Base-by-base conservation (phyloP, 768 basidiomycete genomes). In the Suillus sp. region DNA sequence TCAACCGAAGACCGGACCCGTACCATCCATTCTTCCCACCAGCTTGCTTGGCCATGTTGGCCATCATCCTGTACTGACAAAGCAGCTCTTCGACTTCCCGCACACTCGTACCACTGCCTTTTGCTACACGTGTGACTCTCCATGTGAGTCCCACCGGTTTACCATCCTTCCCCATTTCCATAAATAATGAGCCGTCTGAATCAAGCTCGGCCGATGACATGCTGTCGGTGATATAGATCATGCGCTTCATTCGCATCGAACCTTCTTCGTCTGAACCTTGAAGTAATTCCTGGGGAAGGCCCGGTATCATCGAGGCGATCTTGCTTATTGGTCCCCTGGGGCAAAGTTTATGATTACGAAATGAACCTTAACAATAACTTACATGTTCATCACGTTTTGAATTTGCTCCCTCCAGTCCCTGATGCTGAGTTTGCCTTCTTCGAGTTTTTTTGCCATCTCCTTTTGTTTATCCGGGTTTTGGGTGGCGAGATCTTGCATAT, bases 291-390 rank as follows among this genome's bases (percentile, higher is more conserved):
- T 95, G 92, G 14, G 94, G 92, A 65, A 99, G 85, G 32, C 97
- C 97, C 3, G 97, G 97, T 64, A 99, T 99, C 95, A 99, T 98
- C 18, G 92, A 94, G 34, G 97, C 95, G 70, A 99, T 96, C 78
- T 99, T 99, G 72, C 92, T 94, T 61, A 99, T 87, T 9, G 97
- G 96, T n/a, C 97, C 97, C 93, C 96, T 97, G 71, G 10, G 67
- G 67, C 61, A 61, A 68, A 54, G 50, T 71, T 40, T 63, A 64
- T 13, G 65, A 55, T 57, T 43, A 57, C 57, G 59, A 42, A 27
- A 32, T 34, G 38, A 61, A 48, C 22, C 56, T 34, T 16, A 57
- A 59, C 45, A 65, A 66, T 25, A n/a, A 79, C 87, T 68, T 69
- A 91, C 96, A 99, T 97, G 72, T 93, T 93, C 96, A 98, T 98